These are phyloP conservation scores for Starmerella sp. DNA, from an alignment of 805 yeast species.

Conservation along the genomic window DNA sequence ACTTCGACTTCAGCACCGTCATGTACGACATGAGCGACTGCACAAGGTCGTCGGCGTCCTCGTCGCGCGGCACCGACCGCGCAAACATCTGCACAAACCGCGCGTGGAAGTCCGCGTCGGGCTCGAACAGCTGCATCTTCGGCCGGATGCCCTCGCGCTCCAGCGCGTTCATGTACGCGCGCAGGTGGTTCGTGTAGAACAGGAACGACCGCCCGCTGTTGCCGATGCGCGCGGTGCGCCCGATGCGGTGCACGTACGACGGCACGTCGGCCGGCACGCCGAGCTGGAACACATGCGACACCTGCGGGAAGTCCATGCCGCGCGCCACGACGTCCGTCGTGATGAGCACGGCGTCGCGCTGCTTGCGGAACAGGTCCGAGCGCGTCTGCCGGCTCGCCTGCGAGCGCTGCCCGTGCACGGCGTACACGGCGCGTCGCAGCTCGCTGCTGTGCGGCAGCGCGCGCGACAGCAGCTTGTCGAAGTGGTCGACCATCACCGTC, in stretches of 20 bases:
- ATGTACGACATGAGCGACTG: conserved; percentile 24
- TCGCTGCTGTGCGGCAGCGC: conserved; percentile 11
- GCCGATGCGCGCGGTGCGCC: conserved; percentile 94
- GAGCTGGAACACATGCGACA: conserved; percentile 73
- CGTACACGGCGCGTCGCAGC: conserved; percentile 12
- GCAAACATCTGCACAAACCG: conserved; percentile 13
- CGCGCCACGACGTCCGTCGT: conserved; percentile 93
- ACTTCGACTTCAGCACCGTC: conserved; percentile 21
- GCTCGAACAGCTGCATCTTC: conserved; percentile 12
- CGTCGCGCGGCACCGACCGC: conserved; percentile 15
- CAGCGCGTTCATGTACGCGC: conserved; percentile 37
- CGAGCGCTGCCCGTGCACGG: conserved; percentile 61
- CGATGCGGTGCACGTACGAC: conserved; percentile 86
- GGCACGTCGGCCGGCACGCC: conserved; percentile 64
- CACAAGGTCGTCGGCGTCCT: conserved; percentile 22
- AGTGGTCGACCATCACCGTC: conserved; percentile 52
- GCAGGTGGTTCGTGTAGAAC: conserved; percentile 47
- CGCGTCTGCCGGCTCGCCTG: conserved; percentile 57
- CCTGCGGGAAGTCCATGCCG: conserved; percentile 90
- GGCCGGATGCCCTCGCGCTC: conserved; percentile 43
- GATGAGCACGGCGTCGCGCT: conserved; percentile 48
- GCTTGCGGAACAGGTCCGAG: conserved; percentile 42
- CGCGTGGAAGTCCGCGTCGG: conserved; percentile 18
- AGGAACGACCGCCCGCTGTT: conserved; percentile 58
- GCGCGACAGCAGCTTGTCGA: conserved; percentile 34